These are phyloP conservation scores for Macrophomina tecta DNA, from an alignment of 2,329 filamentous ascomycete species.

Conservation along the genomic window DNA sequence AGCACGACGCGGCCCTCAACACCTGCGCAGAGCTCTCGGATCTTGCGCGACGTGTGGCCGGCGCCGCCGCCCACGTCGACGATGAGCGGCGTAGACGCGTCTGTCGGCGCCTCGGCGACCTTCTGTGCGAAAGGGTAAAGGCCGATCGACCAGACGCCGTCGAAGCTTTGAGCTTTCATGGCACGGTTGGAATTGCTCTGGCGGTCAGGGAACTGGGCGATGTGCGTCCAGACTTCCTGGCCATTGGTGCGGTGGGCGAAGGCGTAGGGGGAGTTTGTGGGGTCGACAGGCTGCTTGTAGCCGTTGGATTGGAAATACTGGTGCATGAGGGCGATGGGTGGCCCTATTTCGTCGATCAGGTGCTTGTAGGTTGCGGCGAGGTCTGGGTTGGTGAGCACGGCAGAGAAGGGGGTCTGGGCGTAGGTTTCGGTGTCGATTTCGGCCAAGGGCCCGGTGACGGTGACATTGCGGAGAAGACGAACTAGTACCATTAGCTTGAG, in stretches of 20 bases:
- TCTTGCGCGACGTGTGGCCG: conserved; percentile 45
- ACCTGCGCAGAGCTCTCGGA: conserved; percentile 41
- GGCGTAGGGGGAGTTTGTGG: conserved; percentile 25
- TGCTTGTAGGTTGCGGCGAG: conserved; percentile 18
- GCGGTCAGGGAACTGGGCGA: conserved; percentile 19
- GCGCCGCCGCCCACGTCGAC: conserved; percentile 51
- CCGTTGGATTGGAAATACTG: conserved; percentile 18
- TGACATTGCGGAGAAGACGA: conserved; percentile 21
- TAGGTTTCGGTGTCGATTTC: conserved; percentile 24
- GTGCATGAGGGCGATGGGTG: conserved; percentile 1
- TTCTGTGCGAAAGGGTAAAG: conserved; percentile 19
- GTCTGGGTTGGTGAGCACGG: conserved; percentile 14
- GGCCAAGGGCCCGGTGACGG: conserved; percentile 3
- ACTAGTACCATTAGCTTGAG: not conserved
- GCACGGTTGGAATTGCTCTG: conserved; percentile 15
- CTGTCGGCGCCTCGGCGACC: not conserved
- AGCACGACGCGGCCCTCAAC: conserved; percentile 47
- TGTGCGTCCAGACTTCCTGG: not conserved
- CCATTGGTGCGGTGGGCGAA: conserved; percentile 25
- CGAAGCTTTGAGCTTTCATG: conserved; percentile 12
- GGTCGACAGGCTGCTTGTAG: conserved; percentile 22
- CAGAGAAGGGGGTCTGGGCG: conserved; percentile 22
- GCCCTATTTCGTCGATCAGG: conserved; percentile 8
- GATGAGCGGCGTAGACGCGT: conserved; percentile 35
- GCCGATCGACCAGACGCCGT: conserved; percentile 13